phyloP scores from a whole-genome alignment of 257 asterid species.

The Gentiana macrophylla region DNA sequence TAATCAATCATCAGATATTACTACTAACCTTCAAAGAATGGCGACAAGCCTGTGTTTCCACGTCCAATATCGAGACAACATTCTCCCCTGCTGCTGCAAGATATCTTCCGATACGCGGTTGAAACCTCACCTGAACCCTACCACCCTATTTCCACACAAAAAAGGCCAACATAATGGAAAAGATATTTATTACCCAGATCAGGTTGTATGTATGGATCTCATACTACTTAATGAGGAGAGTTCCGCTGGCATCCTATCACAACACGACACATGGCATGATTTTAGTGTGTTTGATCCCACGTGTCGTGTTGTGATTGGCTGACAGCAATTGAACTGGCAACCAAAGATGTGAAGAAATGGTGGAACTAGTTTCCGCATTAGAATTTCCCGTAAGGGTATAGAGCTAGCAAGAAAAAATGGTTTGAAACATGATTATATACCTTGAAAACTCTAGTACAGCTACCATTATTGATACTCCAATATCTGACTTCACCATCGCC shows the following conservation, averaged over 20 bases:
- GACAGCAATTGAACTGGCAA: background rate
- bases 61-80: conserved; percentile 73
- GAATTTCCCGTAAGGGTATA: too few species aligned
- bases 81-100: conserved; percentile 97
- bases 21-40: conserved; percentile 66
- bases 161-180: background rate
- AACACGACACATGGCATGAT: too few species aligned
- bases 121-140: conserved; percentile 82
- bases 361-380: too few species aligned
- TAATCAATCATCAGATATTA: background rate
- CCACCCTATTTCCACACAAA: conserved; percentile 48
- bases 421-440: conserved; percentile 15
- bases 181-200: too few species aligned
- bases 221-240: too few species aligned
- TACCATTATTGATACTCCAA: conserved; percentile 77
- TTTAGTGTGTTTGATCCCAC: too few species aligned
- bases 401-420: too few species aligned
- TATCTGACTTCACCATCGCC: conserved; percentile 91
- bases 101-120: conserved; percentile 79
- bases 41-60: conserved; percentile 69
- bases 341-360: too few species aligned
- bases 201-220: too few species aligned
- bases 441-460: conserved; percentile 67
- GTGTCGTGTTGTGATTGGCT: background rate
- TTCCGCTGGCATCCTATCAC: too few species aligned